These are phyloP conservation scores for Arctium lappa DNA, from an alignment of 129 eudicot species.

Conservation along the genomic window DNA sequence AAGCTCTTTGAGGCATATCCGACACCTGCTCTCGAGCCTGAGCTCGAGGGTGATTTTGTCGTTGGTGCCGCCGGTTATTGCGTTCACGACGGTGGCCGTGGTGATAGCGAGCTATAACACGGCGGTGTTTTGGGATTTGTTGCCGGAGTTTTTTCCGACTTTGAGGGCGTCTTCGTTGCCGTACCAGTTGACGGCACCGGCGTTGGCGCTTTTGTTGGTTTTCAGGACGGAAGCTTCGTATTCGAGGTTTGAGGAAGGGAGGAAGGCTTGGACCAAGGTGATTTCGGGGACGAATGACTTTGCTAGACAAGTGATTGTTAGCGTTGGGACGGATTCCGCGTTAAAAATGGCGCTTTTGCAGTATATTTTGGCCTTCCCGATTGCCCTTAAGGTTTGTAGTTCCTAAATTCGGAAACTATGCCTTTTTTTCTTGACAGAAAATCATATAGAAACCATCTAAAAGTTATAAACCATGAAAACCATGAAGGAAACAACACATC, in stretches of 20 bases:
- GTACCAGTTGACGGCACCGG: slow-evolving; percentile 93
- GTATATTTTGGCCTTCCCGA: slow-evolving; percentile 84
- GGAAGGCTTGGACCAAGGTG: slow-evolving; percentile 89
- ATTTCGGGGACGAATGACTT: slow-evolving; percentile 78
- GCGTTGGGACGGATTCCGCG: slow-evolving; percentile 51
- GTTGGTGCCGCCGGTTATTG: slow-evolving; percentile 80
- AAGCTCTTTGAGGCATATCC: slow-evolving; percentile 79
- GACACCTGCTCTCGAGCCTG: slow-evolving; percentile 65
- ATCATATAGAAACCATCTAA: background rate
- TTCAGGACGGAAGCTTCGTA: slow-evolving; percentile 98
- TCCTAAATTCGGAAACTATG: background rate
- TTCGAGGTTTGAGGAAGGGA: slow-evolving; percentile 94
- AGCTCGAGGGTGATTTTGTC: slow-evolving; percentile 85
- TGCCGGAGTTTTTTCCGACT: slow-evolving; percentile 79
- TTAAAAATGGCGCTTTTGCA: slow-evolving; percentile 78
- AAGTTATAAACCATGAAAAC: background rate
- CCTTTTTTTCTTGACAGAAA: background rate
- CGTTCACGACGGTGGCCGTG: slow-evolving; percentile 74
- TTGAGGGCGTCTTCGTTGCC: slow-evolving; percentile 93
- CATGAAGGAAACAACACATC: background rate
- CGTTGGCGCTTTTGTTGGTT: slow-evolving; percentile 91
- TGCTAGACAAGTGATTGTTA: slow-evolving; percentile 81
- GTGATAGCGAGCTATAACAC: slow-evolving; percentile 74
- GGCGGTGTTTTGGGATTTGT: slow-evolving; percentile 59
- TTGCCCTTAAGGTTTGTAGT: slow-evolving; percentile 80